phyloP scores from a whole-genome alignment of 169 alveolate genomes.

The Plasmodium coatneyi region DNA sequence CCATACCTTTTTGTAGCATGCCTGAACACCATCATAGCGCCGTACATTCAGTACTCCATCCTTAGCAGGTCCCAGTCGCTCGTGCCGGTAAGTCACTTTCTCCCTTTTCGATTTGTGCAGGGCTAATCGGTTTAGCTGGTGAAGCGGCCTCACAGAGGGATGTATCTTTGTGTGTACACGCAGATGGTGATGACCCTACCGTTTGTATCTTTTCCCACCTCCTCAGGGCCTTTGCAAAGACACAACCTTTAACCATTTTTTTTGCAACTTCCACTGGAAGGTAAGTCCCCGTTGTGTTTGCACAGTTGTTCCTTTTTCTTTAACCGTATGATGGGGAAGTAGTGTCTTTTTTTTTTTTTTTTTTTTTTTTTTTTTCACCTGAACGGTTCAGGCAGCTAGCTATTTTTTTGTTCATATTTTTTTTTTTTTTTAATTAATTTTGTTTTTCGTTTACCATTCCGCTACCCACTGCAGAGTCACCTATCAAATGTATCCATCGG shows the following conservation, averaged over 20 bases:
- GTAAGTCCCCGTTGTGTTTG: constrained; percentile 8
- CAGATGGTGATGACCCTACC: background rate
- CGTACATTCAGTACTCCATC: constrained; percentile 53
- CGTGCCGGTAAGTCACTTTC: constrained; percentile 26
- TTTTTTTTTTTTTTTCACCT: background rate
- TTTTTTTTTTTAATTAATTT: background rate
- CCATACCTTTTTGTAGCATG: constrained; percentile 36
- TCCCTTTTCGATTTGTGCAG: background rate
- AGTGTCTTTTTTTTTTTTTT: background rate
- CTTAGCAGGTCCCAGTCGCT: constrained; percentile 54
- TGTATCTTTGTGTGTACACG: background rate
- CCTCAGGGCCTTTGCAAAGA: constrained; percentile 41
- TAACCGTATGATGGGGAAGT: background rate
- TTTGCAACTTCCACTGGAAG: constrained; percentile 63
- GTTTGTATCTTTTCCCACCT: background rate
- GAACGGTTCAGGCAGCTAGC: too few species aligned
- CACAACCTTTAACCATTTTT: constrained; percentile 40
- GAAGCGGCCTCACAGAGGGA: background rate
- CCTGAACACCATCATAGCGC: constrained; percentile 62
- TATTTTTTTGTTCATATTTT: background rate
- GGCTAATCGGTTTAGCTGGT: background rate
- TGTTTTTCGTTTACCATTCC: background rate
- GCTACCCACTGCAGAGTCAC: constrained; percentile 16
- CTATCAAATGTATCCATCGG: constrained; percentile 66
- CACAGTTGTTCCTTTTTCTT: background rate